Evolutionary conservation across 2,329 filamentous ascomycete species (phyloP).

Genomic region (Aureobasidium sp.): DNA sequence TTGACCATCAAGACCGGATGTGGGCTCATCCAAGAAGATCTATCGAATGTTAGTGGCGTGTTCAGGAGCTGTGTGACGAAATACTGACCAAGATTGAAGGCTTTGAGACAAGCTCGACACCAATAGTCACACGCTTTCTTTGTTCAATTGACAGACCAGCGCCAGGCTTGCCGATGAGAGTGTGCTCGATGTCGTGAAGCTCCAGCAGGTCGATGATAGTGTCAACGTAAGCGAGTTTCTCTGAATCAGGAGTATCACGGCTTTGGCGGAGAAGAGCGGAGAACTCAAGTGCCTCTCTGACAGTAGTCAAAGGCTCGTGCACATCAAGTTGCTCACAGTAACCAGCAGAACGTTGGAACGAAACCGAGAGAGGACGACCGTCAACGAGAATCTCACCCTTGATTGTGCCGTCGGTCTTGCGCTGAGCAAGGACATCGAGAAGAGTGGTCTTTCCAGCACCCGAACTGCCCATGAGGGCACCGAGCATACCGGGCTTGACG

Average conservation of each 20-base stretch:
- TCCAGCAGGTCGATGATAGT: constrained; percentile 57
- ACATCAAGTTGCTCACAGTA: constrained; percentile 60
- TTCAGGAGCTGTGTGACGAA: too few species aligned
- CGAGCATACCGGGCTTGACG: constrained; percentile 69
- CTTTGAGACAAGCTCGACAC: constrained; percentile 51
- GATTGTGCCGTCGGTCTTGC: constrained; percentile 40
- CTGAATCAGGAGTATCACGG: constrained; percentile 47
- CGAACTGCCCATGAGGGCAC: constrained; percentile 73
- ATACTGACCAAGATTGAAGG: constrained; percentile 44
- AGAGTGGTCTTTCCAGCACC: constrained; percentile 45
- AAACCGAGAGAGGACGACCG: constrained; percentile 32
- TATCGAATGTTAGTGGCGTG: too few species aligned
- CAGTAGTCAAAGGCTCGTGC: constrained; percentile 59
- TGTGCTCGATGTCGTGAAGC: constrained; percentile 60
- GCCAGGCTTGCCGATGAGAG: constrained; percentile 54
- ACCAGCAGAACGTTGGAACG: constrained; percentile 48
- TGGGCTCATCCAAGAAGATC: constrained; percentile 58
- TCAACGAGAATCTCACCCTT: constrained; percentile 41
- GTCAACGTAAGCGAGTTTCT: constrained; percentile 64
- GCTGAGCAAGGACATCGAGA: constrained; percentile 36
- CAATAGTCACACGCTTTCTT: constrained; percentile 51
- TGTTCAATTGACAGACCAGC: constrained; percentile 50
- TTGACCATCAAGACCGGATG: constrained; percentile 54
- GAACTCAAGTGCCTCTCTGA: constrained; percentile 60
- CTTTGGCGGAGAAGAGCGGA: constrained; percentile 59